Base-by-base conservation (phyloP, 108 stramenopile species). In the Cyclotella atomus region DNA sequence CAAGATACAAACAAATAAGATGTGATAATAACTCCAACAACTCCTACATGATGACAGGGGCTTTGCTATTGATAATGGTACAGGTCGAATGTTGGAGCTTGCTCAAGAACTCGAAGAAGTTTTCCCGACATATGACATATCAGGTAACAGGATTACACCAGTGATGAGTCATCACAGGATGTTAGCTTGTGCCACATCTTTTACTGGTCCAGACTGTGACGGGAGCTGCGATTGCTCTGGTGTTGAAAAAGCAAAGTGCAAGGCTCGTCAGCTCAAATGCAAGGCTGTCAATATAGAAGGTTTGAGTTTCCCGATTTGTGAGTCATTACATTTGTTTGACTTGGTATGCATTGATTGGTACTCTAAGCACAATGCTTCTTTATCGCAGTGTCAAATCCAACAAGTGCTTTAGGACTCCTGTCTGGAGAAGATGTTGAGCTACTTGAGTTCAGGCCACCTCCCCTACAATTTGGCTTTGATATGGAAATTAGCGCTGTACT, bases 401-500 rank as follows among this genome's bases (percentile, higher is more conserved):
- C 65, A 36, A 67, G 52, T 55, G 65, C 60, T 2, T 16, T 76
- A 21, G 68, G 59, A 21, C 32, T 76, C 10, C 25, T 76, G 8
- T 59, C 29, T 36, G 75, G 75, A 20, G 59, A 25, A 38, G 75
- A 76, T 34, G 46, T 69, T 67, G 59, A 59, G 43, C 27, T 80
- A 3, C 33, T 74, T 33, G 65, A 74, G 41, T 80, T 68, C 34
- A 30, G 57, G 21, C 73, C 78, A 16, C 68, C 68, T 3, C 59
- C 62, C 1, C 23, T 72, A 30, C 23, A 32, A 46, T 72, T 78
- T 71, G 29, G 45, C 43, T 72, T 65, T 36, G 41, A 50, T 25
- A 15, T 30, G 35, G 54, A 60, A 45, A 33, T 67, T 2, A 49
- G 21, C 30, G 15, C 15, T 34, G 38, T 69, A 47, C 60, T 74